Percentiles rank a stretch among this genome's conserved stretches.
phyloP scores from a whole-genome alignment of 257 asterid genomes.

The Nicotiana benthamiana region DNA sequence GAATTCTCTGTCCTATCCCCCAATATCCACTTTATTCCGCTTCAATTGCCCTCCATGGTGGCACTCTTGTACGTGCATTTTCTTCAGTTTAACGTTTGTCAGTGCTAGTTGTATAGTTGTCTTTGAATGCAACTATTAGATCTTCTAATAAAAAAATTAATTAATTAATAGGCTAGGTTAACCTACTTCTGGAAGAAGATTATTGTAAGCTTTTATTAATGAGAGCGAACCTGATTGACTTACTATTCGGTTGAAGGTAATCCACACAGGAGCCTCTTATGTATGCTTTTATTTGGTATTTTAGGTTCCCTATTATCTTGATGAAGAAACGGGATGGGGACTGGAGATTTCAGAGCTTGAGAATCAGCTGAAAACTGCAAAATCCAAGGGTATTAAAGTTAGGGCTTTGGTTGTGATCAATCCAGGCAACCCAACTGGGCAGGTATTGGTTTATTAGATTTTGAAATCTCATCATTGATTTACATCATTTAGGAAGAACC shows the following conservation, averaged over 20 bases:
- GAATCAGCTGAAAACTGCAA: conserved; percentile 73
- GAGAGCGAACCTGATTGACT: background rate
- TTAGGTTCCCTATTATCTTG: conserved; percentile 95
- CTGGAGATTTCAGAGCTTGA: conserved; percentile 74
- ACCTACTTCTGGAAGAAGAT: background rate
- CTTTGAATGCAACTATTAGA: background rate
- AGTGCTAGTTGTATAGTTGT: background rate
- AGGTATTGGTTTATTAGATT: conserved; percentile 33
- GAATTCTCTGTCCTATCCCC: conserved; percentile 94
- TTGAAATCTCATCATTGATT: background rate
- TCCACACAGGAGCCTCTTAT: conserved; percentile 1
- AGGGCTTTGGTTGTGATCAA: conserved; percentile 93
- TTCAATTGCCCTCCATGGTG: conserved; percentile 91
- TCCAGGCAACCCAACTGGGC: conserved; percentile 99
- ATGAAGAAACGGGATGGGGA: conserved; percentile 97
- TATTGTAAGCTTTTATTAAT: background rate
- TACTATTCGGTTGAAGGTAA: background rate
- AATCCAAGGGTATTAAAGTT: conserved; percentile 58
- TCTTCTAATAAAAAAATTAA: background rate
- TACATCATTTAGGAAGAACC: background rate
- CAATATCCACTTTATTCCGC: conserved; percentile 91
- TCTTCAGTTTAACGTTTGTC: background rate
- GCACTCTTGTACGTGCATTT: conserved; percentile 65
- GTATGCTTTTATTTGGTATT: conserved; percentile 1
- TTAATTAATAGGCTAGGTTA: background rate